Base-by-base conservation (phyloP, 1,139 yeast genomes). In the Geotrichum carabidarum region DNA sequence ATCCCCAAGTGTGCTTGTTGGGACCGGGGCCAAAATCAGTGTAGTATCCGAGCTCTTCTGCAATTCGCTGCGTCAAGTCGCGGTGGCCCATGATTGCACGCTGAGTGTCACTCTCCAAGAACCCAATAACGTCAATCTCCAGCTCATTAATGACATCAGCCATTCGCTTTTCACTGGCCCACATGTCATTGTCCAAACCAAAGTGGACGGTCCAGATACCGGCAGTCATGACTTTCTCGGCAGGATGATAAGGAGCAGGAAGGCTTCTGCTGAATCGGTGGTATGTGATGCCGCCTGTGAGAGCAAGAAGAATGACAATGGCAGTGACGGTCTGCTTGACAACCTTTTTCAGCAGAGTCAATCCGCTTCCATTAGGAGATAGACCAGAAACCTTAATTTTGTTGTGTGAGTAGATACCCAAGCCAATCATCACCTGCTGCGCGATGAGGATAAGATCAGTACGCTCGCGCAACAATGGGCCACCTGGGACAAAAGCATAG, bases 121-220 rank as follows among this genome's bases (percentile, higher is more conserved):
- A 74, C 1, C 99, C 99, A 63, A 93, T 80, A 48, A 93, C 86
- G 70, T 93, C 99, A 30, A 93, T 72, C 71, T 93, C 94, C 51
- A 95, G 83, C 63, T 91, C 98, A 59, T 75, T 75, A 57, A 93
- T 82, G 54, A 93, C 79, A 62, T 86, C 84, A 56, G 84, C 75
- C 96, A 93, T 91, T 63, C 98, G 80, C 44, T 81, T 83, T 72
- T 93, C 98, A 62, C 93, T 83, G 0, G 95, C 94, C 99, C 99
- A 93, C 95, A 93, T 86, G 68, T 91, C 96, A 68, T 93, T 93
- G 69, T 93, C 99, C 54, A 93, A 78, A 18, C 97, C 99, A 67
- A 93, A 93, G 72, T 93, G 99, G 60, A 93, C 84, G 40, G 99
- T 93, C 99, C 99, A 93, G 60, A 93, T 91, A 66, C 97, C 99